Percentiles rank a stretch among this genome's conserved stretches.
Conservation (phyloP, 176 grass and related monocot genomes). For the Chloris gayana region DNA sequence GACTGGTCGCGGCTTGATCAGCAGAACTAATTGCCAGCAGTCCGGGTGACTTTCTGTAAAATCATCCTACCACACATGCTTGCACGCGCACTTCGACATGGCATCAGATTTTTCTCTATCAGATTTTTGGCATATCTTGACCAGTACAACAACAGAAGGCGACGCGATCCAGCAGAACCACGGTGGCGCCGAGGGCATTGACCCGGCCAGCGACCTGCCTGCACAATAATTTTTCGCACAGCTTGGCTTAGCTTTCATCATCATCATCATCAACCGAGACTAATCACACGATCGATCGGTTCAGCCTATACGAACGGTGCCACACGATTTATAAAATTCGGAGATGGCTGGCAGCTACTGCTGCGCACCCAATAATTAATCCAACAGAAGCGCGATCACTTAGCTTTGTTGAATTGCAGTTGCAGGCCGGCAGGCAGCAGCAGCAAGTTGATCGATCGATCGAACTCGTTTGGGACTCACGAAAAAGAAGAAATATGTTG, state of each 20-base stretch:
- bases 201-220: background rate
- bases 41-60: background rate
- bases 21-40: no score
- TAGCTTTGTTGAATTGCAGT: background rate
- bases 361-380: no score
- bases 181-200: conserved; percentile 21
- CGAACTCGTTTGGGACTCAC: conserved; percentile 7
- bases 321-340: background rate
- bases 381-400: background rate
- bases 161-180: conserved; percentile 29
- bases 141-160: background rate
- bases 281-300: conserved; percentile 10
- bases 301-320: conserved; percentile 13
- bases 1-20: no score
- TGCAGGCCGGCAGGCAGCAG: background rate
- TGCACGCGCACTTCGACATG: background rate
- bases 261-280: background rate
- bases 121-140: background rate
- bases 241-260: background rate
- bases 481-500: background rate
- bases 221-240: conserved; percentile 19
- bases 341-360: background rate
- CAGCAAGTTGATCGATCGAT: background rate
- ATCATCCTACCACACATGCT: background rate
- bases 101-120: background rate